Percentiles rank a stretch among this genome's conserved stretches.
phyloP scores from a whole-genome alignment of 164 flowering plant genomes.

The Vitis rotundifolia region DNA sequence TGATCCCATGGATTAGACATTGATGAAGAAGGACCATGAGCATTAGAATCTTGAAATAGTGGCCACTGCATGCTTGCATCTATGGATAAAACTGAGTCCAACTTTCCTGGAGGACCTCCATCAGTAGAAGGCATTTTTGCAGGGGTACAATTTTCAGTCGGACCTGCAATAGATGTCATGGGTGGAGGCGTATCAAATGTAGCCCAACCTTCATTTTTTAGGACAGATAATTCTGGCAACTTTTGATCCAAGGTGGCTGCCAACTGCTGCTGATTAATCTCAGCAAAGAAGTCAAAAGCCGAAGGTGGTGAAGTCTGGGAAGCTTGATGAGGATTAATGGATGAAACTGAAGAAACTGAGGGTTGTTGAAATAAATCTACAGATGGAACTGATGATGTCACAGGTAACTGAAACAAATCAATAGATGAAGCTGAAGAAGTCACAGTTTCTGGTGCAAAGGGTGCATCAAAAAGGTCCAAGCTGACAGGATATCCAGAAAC shows the following conservation, averaged over 20 bases:
- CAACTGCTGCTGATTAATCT: slow-evolving; percentile 28
- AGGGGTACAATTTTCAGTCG: slow-evolving; percentile 15
- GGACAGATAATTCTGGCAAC: slow-evolving; percentile 25
- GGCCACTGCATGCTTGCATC: slow-evolving; percentile 42
- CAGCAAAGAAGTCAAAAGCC: slow-evolving; percentile 48
- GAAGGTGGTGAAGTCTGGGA: slow-evolving; percentile 26
- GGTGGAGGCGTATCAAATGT: slow-evolving; percentile 77
- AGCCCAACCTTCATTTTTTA: slow-evolving; percentile 89
- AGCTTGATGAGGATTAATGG: slow-evolving; percentile 19
- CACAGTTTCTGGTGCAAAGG: slow-evolving; percentile 27
- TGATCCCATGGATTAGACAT: slow-evolving; percentile 43
- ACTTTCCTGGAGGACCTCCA: slow-evolving; percentile 26
- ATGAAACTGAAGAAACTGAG: slow-evolving; percentile 21
- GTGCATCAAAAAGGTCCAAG: slow-evolving; percentile 40
- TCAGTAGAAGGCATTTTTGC: slow-evolving; percentile 20
- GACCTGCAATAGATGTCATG: slow-evolving; percentile 17
- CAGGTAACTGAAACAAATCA: slow-evolving; percentile 42
- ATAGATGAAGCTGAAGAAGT: slow-evolving; percentile 29
- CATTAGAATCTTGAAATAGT: slow-evolving; percentile 24
- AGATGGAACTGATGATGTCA: slow-evolving; percentile 23
- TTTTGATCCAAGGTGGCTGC: slow-evolving; percentile 27
- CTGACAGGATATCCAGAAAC: slow-evolving; percentile 30
- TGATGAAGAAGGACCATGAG: slow-evolving; percentile 30
- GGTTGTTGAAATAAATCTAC: slow-evolving; percentile 37
- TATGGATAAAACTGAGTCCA: slow-evolving; percentile 29